These are phyloP conservation scores for Tuber indicum DNA, from an alignment of 495 filamentous ascomycete genomes.

Conservation along the genomic window DNA sequence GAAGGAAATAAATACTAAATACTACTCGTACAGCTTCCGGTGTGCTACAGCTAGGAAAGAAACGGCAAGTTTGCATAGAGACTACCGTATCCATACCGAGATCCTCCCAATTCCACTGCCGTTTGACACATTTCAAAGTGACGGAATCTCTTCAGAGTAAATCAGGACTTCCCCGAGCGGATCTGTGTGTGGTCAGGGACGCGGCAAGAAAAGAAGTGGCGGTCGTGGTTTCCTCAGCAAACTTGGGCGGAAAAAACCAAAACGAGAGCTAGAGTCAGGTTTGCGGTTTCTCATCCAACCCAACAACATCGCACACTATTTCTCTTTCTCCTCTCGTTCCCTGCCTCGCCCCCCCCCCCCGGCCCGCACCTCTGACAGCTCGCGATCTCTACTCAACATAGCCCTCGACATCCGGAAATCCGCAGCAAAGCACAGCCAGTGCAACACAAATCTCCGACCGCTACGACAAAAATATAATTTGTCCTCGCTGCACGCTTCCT, in stretches of 20 bases:
- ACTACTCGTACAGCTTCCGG: not conserved
- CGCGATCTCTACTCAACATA: not conserved
- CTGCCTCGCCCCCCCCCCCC: not conserved
- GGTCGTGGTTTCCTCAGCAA: not conserved
- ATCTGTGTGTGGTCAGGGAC: slow-evolving; percentile 1
- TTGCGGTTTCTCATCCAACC: not conserved
- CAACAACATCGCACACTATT: slow-evolving; percentile 1
- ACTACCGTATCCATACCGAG: not conserved
- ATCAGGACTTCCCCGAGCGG: not conserved
- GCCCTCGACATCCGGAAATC: not conserved
- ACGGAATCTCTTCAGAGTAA: slow-evolving; percentile 1
- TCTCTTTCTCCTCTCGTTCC: not conserved
- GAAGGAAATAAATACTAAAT: not conserved
- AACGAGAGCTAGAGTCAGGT: not conserved
- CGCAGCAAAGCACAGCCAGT: not conserved
- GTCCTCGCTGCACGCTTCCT: slow-evolving; percentile 1
- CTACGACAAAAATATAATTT: slow-evolving; percentile 4
- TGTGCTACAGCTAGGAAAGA: not conserved
- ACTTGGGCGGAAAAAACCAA: not conserved
- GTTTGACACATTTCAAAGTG: not conserved
- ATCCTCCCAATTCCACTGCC: not conserved
- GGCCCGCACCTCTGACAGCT: not conserved
- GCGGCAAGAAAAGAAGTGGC: not conserved
- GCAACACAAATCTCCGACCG: not conserved
- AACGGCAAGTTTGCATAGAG: not conserved